Evolutionary conservation across 805 yeast genomes (phyloP), one percentile per base, ranked within the genome.

Genomic region (Diddensiella caesifluorescens): DNA sequence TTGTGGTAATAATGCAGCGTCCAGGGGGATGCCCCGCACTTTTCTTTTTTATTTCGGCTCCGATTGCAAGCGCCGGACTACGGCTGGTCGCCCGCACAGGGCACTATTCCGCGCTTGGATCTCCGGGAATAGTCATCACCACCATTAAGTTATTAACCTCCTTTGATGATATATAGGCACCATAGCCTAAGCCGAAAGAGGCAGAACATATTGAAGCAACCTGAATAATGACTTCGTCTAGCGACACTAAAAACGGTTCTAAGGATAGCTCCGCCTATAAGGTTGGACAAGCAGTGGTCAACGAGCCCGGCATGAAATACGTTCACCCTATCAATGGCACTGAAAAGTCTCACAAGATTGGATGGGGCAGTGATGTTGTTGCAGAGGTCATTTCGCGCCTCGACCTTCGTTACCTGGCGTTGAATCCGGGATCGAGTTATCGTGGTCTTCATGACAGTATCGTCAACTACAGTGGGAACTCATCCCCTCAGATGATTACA

Each of bases 321-420:
- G 36, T 22, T 16, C 36, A 32, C 13, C 36, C 36, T 32, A 22
- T 32, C 23, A 16, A 32, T n/a, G 13, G 36, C 13, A 32, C 36
- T 9, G 22, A 16, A 5, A 22, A 32, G 7, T 7, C 36, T 5
- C 36, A 32, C 36, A 32, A 20, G 36, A 32, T 32, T 7, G 36
- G 36, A 15, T 32, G 36, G 36, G 36, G 36, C 6, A 32, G 36
- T 13, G 36, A 32, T 32, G 36, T 32, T 16, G 23, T 32, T 32
- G 36, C 36, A 6, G 36, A 32, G 36, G 36, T 32, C 5, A 32
- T 32, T 13, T 32, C 36, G 6, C 21, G 36, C 9, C 36, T 32
- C 13, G 36, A 32, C 22, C 36, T 32, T 19, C 36, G 36, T 13
- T 32, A 32, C 15, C 22, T 32, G 9, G 36, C 36, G 22, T 19